Evolutionary conservation across 129 eudicot genomes (phyloP).

Genomic region (Tanacetum coccineum): DNA sequence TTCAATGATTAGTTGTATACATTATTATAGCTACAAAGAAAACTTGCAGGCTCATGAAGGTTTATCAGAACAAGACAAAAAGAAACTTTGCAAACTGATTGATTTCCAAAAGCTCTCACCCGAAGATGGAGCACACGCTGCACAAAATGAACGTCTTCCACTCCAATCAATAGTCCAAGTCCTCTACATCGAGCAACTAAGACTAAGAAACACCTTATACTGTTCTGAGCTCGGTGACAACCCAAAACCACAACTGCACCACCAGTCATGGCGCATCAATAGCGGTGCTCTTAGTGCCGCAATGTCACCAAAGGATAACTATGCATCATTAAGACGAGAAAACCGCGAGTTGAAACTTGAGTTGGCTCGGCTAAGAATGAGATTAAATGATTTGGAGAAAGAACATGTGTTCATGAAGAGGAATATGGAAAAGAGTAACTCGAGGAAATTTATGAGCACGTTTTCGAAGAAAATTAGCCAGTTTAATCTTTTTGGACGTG

Average conservation of each 20-base stretch:
- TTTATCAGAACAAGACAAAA: slow-evolving; percentile 71
- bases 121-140: slow-evolving; percentile 91
- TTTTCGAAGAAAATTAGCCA: slow-evolving; percentile 75
- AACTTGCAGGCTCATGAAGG: slow-evolving; percentile 81
- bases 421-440: slow-evolving; percentile 67
- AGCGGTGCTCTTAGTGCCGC: slow-evolving; percentile 96
- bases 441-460: slow-evolving; percentile 73
- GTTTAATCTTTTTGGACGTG: slow-evolving; percentile 59
- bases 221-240: slow-evolving; percentile 64
- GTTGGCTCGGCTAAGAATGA: slow-evolving; percentile 83
- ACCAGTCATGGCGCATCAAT: slow-evolving; percentile 90
- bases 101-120: slow-evolving; percentile 93
- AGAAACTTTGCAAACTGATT: slow-evolving; percentile 70
- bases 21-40: not conserved
- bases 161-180: slow-evolving; percentile 95
- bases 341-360: slow-evolving; percentile 92
- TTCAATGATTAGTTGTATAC: not conserved
- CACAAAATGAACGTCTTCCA: slow-evolving; percentile 95
- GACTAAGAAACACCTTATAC: slow-evolving; percentile 68
- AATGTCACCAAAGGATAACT: slow-evolving; percentile 94
- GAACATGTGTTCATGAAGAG: slow-evolving; percentile 96
- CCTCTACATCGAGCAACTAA: slow-evolving; percentile 78
- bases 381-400: slow-evolving; percentile 91
- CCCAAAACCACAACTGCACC: slow-evolving; percentile 55
- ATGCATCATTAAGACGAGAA: slow-evolving; percentile 89